Evolutionary conservation across 2,329 filamentous ascomycete genomes (phyloP).

Genomic region (Fusarium sp.): DNA sequence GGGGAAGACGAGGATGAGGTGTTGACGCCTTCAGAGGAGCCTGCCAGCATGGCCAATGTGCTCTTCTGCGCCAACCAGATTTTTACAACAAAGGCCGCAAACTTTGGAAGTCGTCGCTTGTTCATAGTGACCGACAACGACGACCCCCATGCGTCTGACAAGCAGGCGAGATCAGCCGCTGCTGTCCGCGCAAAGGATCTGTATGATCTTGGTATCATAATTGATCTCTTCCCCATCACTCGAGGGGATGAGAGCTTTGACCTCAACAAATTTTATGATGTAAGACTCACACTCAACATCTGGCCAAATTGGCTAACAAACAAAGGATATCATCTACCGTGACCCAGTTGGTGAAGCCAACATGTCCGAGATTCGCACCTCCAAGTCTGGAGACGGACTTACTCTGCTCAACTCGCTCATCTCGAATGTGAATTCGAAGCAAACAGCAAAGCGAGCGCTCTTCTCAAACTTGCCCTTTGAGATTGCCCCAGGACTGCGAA

Average conservation of each 20-base stretch:
- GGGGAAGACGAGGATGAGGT: constrained; percentile 77
- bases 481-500: constrained; percentile 83
- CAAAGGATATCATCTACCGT: constrained; percentile 89
- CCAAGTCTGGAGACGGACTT: constrained; percentile 78
- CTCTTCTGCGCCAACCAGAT: constrained; percentile 96
- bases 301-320: background rate
- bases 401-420: constrained; percentile 82
- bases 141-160: constrained; percentile 80
- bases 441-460: constrained; percentile 83
- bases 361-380: constrained; percentile 64
- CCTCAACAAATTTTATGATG: constrained; percentile 89
- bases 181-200: constrained; percentile 92
- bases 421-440: constrained; percentile 90
- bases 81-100: constrained; percentile 93
- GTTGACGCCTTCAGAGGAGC: constrained; percentile 74
- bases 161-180: constrained; percentile 77
- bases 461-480: constrained; percentile 92
- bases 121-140: constrained; percentile 98
- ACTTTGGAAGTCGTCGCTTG: constrained; percentile 91
- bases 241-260: constrained; percentile 78
- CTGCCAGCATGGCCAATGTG: constrained; percentile 85
- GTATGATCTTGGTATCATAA: constrained; percentile 90
- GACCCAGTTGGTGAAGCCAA: constrained; percentile 76
- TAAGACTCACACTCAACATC: constrained; percentile 52
- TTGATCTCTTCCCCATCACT: constrained; percentile 93